phyloP scores from a whole-genome alignment of 352 stramenopile genomes.

The Pythium catenulatum region DNA sequence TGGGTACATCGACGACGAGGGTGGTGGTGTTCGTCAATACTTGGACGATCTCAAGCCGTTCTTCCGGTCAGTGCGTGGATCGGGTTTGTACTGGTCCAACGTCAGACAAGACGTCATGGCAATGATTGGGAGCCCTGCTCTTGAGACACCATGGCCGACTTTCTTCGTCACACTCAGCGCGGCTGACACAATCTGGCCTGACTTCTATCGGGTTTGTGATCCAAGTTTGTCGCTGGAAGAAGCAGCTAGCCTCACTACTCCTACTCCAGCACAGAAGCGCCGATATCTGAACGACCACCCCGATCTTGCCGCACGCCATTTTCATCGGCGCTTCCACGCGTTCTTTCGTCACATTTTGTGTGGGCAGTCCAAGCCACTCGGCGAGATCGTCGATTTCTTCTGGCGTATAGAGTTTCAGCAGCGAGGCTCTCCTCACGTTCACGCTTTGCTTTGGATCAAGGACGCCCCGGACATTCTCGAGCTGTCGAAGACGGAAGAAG shows the following conservation, averaged over 20 bases:
- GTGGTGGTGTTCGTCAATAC: background rate
- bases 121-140: constrained; percentile 43
- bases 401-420: constrained; percentile 61
- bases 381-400: constrained; percentile 53
- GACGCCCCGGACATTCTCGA: constrained; percentile 24
- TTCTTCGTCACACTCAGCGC: constrained; percentile 62
- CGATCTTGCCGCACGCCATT: constrained; percentile 48
- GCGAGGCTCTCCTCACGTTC: constrained; percentile 48
- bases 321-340: constrained; percentile 49
- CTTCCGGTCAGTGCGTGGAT: constrained; percentile 37
- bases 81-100: constrained; percentile 49
- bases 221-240: background rate
- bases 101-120: constrained; percentile 44
- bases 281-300: constrained; percentile 46
- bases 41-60: constrained; percentile 52
- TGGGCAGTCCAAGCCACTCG: constrained; percentile 26
- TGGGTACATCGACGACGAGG: too few relatives aligned
- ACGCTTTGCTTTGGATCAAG: constrained; percentile 57
- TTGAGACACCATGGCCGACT: constrained; percentile 39
- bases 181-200: constrained; percentile 59
- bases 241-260: background rate
- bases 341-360: constrained; percentile 41
- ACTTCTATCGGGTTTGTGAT: constrained; percentile 56
- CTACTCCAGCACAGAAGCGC: background rate
- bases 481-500: constrained; percentile 1